These are phyloP conservation scores for Oryza glaberrima DNA, from an alignment of 176 grass and related monocot genomes.

Conservation along the genomic window DNA sequence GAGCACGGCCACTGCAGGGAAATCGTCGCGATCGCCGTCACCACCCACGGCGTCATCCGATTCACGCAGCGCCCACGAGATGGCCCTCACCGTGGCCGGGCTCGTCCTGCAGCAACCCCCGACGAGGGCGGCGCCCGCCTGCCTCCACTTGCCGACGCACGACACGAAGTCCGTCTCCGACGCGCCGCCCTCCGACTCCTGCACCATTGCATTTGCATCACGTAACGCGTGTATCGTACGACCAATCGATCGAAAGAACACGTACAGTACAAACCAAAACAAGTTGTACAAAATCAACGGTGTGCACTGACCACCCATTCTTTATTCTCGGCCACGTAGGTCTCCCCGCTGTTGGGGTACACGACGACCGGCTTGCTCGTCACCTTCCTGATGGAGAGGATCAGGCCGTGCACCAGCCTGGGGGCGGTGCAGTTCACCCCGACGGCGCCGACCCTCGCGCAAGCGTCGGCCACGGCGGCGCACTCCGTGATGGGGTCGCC, in stretches of 20 bases:
- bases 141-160: slow-evolving; percentile 27
- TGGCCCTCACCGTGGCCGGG: slow-evolving; percentile 36
- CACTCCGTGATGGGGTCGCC: slow-evolving; percentile 37
- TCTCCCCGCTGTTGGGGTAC: slow-evolving; percentile 48
- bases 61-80: slow-evolving; percentile 33
- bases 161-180: slow-evolving; percentile 29
- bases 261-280: background rate
- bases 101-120: slow-evolving; percentile 51
- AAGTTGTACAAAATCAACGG: too few relatives aligned
- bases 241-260: background rate
- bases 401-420: slow-evolving; percentile 19
- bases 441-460: slow-evolving; percentile 35
- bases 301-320: slow-evolving; percentile 38
- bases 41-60: background rate
- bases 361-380: slow-evolving; percentile 34
- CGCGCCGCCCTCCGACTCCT: background rate
- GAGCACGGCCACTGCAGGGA: slow-evolving; percentile 36
- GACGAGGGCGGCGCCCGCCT: background rate
- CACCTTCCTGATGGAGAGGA: slow-evolving; percentile 37
- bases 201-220: background rate
- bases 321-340: slow-evolving; percentile 42
- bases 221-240: too few relatives aligned
- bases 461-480: slow-evolving; percentile 29
- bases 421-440: slow-evolving; percentile 38
- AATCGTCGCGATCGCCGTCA: background rate